These are phyloP conservation scores for Chamaenerion angustifolium DNA, from an alignment of 345 rosid species.

Conservation along the genomic window DNA sequence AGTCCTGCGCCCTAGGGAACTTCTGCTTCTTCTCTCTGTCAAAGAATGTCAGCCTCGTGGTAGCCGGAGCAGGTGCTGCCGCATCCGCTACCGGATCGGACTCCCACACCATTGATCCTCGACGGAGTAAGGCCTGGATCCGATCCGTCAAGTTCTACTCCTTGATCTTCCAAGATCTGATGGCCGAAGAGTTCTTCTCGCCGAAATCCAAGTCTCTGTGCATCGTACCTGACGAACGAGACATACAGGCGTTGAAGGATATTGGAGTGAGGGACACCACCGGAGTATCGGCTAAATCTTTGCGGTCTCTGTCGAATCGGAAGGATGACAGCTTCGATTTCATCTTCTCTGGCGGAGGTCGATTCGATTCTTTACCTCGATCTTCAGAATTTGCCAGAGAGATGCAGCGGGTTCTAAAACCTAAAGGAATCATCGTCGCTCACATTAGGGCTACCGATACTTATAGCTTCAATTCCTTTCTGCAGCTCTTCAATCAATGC, in stretches of 20 bases:
- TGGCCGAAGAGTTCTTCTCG: conserved; percentile 58
- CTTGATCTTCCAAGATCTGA: conserved; percentile 74
- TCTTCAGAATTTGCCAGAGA: conserved; percentile 62
- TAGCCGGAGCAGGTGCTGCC: conserved; percentile 21
- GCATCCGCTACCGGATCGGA: conserved; percentile 16
- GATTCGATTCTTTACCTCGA: conserved; percentile 35
- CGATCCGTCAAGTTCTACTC: conserved; percentile 59
- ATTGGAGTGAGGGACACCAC: conserved; percentile 61
- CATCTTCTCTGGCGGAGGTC: conserved; percentile 64
- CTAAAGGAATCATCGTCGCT: conserved; percentile 68
- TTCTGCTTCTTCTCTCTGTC: conserved; percentile 88
- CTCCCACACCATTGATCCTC: conserved; percentile 13
- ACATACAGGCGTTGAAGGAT: conserved; percentile 60
- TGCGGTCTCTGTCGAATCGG: conserved; percentile 51
- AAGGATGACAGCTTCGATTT: conserved; percentile 55
- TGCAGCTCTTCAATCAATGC: conserved; percentile 79
- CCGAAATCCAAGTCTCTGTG: conserved; percentile 54
- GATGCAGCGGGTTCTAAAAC: conserved; percentile 66
- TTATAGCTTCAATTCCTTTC: conserved; percentile 88
- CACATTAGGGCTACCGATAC: conserved; percentile 80
- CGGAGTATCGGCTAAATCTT: conserved; percentile 59
- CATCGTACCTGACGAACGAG: conserved; percentile 53
- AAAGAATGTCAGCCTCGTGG: conserved; percentile 45
- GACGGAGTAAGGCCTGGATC: conserved; percentile 48
- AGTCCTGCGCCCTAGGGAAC: conserved; percentile 60